Conservation (phyloP, 495 filamentous ascomycete genomes). For the Aspergillus coremiiformis region DNA sequence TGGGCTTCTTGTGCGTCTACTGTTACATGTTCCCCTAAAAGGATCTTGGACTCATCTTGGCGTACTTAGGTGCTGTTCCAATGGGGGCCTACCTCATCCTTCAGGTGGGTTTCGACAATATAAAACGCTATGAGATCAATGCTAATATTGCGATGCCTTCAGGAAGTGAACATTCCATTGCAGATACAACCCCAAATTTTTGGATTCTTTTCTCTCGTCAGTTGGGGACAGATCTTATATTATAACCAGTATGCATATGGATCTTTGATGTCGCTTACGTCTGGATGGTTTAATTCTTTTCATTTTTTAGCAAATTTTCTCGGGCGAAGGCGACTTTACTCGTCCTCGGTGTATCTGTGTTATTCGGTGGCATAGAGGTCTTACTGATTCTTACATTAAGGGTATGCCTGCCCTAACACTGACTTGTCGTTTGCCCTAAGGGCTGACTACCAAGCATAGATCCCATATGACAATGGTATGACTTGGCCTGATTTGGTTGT, state of each 20-base stretch:
- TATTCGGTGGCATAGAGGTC: slow-evolving; percentile 53
- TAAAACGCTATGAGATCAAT: slow-evolving; percentile 2
- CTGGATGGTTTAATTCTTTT: background rate
- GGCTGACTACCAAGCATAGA: slow-evolving; percentile 22
- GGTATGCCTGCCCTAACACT: slow-evolving; percentile 20
- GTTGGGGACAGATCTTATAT: slow-evolving; percentile 58
- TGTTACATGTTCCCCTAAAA: slow-evolving; percentile 6
- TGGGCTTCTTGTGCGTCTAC: slow-evolving; percentile 56
- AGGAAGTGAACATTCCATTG: slow-evolving; percentile 68
- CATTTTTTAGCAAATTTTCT: slow-evolving; percentile 34
- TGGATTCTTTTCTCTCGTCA: slow-evolving; percentile 53
- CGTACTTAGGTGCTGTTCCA: slow-evolving; percentile 41
- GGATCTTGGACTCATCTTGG: too few relatives aligned
- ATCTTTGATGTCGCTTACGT: background rate
- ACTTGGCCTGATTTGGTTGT: slow-evolving; percentile 53
- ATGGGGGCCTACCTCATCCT: slow-evolving; percentile 50
- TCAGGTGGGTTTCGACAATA: slow-evolving; percentile 28
- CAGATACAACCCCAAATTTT: slow-evolving; percentile 71
- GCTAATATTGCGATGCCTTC: slow-evolving; percentile 8
- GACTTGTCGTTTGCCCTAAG: background rate
- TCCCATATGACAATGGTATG: slow-evolving; percentile 46
- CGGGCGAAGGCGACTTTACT: too few relatives aligned
- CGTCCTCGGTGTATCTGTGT: slow-evolving; percentile 25
- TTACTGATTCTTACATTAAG: slow-evolving; percentile 56
- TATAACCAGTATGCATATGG: slow-evolving; percentile 48